Conservation (phyloP, 1,284 basidiomycete genomes). For the Boletus hoseneyae region DNA sequence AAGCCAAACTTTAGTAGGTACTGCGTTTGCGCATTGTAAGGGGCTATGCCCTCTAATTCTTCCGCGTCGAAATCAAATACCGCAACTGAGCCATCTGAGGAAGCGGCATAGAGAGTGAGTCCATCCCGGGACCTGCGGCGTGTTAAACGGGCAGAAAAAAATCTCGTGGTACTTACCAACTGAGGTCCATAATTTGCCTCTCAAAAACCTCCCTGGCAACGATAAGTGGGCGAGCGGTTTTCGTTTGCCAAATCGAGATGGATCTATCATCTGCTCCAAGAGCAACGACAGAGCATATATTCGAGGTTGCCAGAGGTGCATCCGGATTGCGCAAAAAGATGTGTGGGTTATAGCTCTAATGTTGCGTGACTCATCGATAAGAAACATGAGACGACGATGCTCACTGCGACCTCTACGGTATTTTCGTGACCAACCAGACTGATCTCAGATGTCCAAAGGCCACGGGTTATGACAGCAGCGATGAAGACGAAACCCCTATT, state of each 20-base stretch:
- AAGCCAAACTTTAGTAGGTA: constrained; percentile 83
- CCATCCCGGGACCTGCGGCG: constrained; percentile 84
- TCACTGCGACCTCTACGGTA: constrained; percentile 91
- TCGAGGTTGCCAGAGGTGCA: constrained; percentile 62
- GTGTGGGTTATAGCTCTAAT: constrained; percentile 85
- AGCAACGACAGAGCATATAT: constrained; percentile 84
- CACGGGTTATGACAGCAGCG: constrained; percentile 88
- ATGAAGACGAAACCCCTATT: constrained; percentile 95
- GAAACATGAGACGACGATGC: constrained; percentile 30
- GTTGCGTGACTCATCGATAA: constrained; percentile 13
- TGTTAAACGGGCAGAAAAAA: constrained; percentile 7
- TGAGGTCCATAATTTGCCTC: constrained; percentile 91
- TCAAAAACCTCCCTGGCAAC: constrained; percentile 95
- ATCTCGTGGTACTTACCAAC: constrained; percentile 61
- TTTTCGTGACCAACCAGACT: constrained; percentile 97
- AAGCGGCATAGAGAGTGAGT: constrained; percentile 88
- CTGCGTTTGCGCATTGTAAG: constrained; percentile 67
- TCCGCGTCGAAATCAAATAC: constrained; percentile 79
- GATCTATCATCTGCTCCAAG: constrained; percentile 88
- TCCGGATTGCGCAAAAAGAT: constrained; percentile 81
- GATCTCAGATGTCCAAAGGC: constrained; percentile 85
- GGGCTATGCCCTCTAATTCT: constrained; percentile 83
- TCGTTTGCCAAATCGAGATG: constrained; percentile 92
- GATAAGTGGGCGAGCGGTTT: constrained; percentile 83
- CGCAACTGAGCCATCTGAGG: constrained; percentile 92